Conservation (phyloP, 2,329 filamentous ascomycete genomes). For the Beauveria rudraprayagi region DNA sequence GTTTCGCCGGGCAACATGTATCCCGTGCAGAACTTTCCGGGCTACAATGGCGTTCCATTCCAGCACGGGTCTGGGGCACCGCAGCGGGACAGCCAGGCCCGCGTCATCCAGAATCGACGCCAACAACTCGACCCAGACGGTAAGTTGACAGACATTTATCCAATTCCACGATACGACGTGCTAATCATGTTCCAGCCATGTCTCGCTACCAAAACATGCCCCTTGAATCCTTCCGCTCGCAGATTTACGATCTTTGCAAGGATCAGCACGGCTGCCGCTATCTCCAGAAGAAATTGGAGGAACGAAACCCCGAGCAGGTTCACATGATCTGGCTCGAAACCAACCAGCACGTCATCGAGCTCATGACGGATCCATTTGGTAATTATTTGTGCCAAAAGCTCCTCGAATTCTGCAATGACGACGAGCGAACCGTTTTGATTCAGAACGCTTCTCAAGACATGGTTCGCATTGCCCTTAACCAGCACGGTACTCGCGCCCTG, state of each 20-base stretch:
- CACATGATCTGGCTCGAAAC: constrained; percentile 94
- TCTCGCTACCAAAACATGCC: constrained; percentile 78
- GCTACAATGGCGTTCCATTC: constrained; percentile 45
- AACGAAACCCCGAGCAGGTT: constrained; percentile 72
- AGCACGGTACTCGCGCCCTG: constrained; percentile 90
- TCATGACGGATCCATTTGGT: constrained; percentile 98
- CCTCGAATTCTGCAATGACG: constrained; percentile 88
- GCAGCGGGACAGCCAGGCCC: constrained; percentile 65
- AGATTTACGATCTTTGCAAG: constrained; percentile 88
- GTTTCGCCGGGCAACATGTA: constrained; percentile 39
- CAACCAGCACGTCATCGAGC: constrained; percentile 84
- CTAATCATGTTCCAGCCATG: constrained; percentile 44
- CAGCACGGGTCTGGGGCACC: constrained; percentile 37
- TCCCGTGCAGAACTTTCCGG: constrained; percentile 47
- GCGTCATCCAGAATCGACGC: constrained; percentile 67
- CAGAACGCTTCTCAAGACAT: constrained; percentile 82
- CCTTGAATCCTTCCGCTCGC: constrained; percentile 70
- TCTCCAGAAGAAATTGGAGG: constrained; percentile 94
- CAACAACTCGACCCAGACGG: constrained; percentile 66
- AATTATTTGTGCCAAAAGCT: constrained; percentile 99
- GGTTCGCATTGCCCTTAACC: constrained; percentile 89
- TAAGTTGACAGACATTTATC: constrained; percentile 23
- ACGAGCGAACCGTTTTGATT: constrained; percentile 88
- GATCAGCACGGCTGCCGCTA: constrained; percentile 97
- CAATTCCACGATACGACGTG: background rate